A percentile compares a stretch with the other conserved stretches of the same genome.
These are phyloP conservation scores for Tricholoma flavovirens DNA, from an alignment of 768 basidiomycete species.

Conservation along the genomic window DNA sequence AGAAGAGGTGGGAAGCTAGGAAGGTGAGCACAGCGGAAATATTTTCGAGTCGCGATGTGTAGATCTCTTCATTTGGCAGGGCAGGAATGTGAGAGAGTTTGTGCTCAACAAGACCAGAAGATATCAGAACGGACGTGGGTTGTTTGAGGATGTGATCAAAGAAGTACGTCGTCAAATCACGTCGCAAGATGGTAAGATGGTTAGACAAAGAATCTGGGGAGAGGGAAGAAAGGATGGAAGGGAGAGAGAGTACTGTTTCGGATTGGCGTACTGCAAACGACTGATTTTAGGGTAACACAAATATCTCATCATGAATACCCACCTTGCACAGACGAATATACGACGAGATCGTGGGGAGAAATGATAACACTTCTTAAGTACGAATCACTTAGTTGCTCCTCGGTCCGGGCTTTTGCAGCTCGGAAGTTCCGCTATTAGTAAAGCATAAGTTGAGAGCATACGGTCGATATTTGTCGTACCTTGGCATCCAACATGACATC, in stretches of 20 bases:
- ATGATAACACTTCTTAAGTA: slow-evolving; percentile 55
- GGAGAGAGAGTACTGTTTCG: slow-evolving; percentile 42
- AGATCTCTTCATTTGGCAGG: slow-evolving; percentile 35
- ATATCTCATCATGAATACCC: slow-evolving; percentile 2
- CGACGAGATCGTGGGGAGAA: slow-evolving; percentile 41
- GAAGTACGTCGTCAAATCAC: slow-evolving; percentile 56
- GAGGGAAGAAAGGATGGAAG: slow-evolving; percentile 54
- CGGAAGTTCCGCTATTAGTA: slow-evolving; percentile 47
- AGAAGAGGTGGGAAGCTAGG: slow-evolving; percentile 51
- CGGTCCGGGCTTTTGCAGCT: slow-evolving; percentile 49
- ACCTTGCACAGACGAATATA: slow-evolving; percentile 49
- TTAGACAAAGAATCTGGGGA: slow-evolving; percentile 46
- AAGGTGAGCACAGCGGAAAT: slow-evolving; percentile 58
- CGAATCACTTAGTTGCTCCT: slow-evolving; percentile 70
- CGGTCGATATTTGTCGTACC: slow-evolving; percentile 34
- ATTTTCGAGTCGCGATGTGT: slow-evolving; percentile 43
- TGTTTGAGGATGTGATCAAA: slow-evolving; percentile 55
- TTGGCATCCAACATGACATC: slow-evolving; percentile 50
- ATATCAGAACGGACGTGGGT: slow-evolving; percentile 37
- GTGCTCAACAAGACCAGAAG: slow-evolving; percentile 33
- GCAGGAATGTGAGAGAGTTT: slow-evolving; percentile 44
- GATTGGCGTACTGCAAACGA: slow-evolving; percentile 51
- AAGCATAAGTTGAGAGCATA: neutral
- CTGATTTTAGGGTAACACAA: neutral
- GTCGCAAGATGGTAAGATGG: slow-evolving; percentile 55